Base-by-base conservation (phyloP, 805 yeast genomes). In the Wickerhamomyces queroliae region DNA sequence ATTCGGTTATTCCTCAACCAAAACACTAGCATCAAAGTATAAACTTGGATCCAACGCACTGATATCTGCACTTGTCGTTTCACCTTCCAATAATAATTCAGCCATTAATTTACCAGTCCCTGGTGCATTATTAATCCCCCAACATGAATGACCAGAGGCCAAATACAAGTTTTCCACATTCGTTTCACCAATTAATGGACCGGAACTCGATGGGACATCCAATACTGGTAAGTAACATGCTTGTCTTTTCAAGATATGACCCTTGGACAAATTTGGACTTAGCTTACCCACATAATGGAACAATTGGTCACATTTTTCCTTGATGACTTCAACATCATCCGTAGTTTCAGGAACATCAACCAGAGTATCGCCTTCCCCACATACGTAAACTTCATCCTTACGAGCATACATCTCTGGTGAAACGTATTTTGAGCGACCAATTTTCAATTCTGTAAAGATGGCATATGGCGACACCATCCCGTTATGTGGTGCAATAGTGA, bases 51-150 rank as follows among this genome's bases (percentile, higher is more conserved):
- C 95, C 39, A 93, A 70, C 5, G 90, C 84, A 24, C 81, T 71
- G 22, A 90, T 76, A 56, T 84, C 87, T 20, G 96, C 93, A 43
- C 87, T 76, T 27, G 63, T 69, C 8, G 83, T 83, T 47, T 76
- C 78, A 11, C 97, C 98, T 37, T 91, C 97, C 33, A 91, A 61
- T 34, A 91, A 61, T 39, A 91, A 54, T 63, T 91, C 98, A 47
- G 95, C 80, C 80, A 91, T 74, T 28, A 93, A 72, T 55, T 87
- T 79, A n/a, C 99, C 99, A 0, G 97, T 90, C 4, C 85, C 97
- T 1, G 97, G 97, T 0, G 96, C 96, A 61, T 93, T 91, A 64
- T 91, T 93, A 46, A 91, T 93, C 18, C 99, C 99, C 99, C 99
- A 91, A 64, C 98, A 93, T 13, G 96, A 84, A 62, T 91, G 99